A percentile compares a stretch with the other conserved stretches of the same genome.
Evolutionary conservation across 2,329 filamentous ascomycete genomes (phyloP).

Genomic region (Aspergillus tubingensis): DNA sequence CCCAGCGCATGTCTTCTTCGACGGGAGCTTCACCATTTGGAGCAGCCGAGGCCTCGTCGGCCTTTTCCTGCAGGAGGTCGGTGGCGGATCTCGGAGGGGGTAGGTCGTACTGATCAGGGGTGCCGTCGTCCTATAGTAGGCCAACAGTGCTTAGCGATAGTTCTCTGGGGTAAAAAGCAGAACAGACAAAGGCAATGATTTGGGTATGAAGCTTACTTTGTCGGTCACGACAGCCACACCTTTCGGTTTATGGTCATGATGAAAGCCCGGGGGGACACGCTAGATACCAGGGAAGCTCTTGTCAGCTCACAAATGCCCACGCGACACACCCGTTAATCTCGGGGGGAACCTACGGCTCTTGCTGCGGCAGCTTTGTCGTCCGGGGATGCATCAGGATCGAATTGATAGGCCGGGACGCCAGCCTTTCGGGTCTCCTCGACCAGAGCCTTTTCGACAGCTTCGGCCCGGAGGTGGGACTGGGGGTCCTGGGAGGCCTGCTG

Average conservation of each 20-base stretch:
- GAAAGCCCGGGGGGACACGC: constrained; percentile 66
- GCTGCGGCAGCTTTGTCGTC: constrained; percentile 84
- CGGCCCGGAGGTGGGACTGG: constrained; percentile 65
- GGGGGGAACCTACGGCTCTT: constrained; percentile 64
- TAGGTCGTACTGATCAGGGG: constrained; percentile 70
- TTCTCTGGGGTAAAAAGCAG: background rate
- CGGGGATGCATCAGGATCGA: constrained; percentile 79
- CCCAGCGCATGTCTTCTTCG: constrained; percentile 58
- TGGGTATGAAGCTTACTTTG: constrained; percentile 50
- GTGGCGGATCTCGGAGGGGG: constrained; percentile 68
- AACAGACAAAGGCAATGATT: background rate
- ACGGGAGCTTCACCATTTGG: constrained; percentile 53
- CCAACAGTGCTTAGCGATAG: background rate
- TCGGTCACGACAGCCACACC: constrained; percentile 69
- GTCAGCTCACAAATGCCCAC: constrained; percentile 1
- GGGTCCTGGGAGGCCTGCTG: constrained; percentile 57
- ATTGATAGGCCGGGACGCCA: constrained; percentile 78
- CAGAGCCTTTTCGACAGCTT: constrained; percentile 72
- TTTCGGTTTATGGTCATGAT: constrained; percentile 50
- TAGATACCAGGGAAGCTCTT: constrained; percentile 37
- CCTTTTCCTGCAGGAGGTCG: constrained; percentile 51
- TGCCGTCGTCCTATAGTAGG: constrained; percentile 62
- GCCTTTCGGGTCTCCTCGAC: constrained; percentile 76
- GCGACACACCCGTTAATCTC: background rate
- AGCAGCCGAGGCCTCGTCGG: constrained; percentile 56